phyloP scores from a whole-genome alignment of 306 rosid genomes.

The Cucurbita ficifolia region DNA sequence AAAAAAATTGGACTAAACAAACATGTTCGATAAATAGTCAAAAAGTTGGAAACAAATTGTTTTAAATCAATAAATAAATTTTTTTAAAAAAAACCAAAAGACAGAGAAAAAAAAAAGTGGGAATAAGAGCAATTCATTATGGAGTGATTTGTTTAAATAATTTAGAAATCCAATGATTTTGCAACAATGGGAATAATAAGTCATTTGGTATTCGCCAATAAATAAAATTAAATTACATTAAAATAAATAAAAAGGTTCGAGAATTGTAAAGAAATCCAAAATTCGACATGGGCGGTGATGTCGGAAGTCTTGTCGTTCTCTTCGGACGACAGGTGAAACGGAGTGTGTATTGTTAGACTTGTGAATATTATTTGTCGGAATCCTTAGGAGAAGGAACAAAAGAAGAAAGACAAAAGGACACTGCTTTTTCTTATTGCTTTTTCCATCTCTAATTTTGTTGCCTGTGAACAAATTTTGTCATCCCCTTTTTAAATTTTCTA shows the following conservation, averaged over 20 bases:
- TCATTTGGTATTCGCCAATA: background rate
- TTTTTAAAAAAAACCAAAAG: no score
- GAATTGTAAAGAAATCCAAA: background rate
- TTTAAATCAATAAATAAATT: background rate
- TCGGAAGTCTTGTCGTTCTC: background rate
- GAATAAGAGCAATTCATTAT: no score
- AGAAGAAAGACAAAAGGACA: background rate
- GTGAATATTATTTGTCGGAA: constrained; percentile 1
- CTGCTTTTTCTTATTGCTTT: background rate
- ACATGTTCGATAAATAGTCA: background rate
- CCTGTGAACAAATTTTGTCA: constrained; percentile 8
- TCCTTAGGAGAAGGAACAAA: background rate
- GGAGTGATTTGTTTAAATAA: background rate
- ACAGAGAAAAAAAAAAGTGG: no score
- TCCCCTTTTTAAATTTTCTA: background rate
- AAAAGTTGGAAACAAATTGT: background rate
- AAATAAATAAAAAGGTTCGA: no score
- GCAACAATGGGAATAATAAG: background rate
- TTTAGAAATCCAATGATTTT: background rate
- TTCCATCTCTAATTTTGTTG: background rate
- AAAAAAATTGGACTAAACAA: background rate
- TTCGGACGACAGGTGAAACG: background rate
- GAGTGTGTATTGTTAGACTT: background rate
- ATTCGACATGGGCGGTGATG: background rate
- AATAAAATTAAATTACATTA: no score